These are phyloP conservation scores for Coemansia umbellata DNA, from an alignment of 192 early-diverging fungal genomes.

Conservation along the genomic window DNA sequence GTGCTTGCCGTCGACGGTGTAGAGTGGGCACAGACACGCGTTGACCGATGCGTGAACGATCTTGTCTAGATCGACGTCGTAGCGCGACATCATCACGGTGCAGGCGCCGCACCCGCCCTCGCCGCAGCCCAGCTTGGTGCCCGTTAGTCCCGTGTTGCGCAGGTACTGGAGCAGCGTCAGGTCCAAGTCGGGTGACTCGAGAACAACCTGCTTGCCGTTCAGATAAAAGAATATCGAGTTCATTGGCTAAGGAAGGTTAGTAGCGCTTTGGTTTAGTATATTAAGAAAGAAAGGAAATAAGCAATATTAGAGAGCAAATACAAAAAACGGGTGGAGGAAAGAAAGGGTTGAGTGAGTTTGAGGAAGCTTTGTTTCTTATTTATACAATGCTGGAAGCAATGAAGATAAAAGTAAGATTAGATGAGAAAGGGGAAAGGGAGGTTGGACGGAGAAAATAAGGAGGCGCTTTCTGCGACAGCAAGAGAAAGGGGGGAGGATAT, in stretches of 20 bases:
- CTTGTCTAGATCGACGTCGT: conserved; percentile 37
- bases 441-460: not conserved
- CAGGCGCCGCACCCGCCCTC: conserved; percentile 77
- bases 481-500: not conserved
- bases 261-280: not conserved
- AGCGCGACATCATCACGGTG: conserved; percentile 73
- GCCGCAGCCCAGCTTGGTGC: conserved; percentile 80
- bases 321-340: not conserved
- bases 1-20: conserved; percentile 73
- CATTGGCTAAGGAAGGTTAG: not conserved
- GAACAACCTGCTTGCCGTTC: conserved; percentile 54
- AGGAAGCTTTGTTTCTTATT: too few species aligned
- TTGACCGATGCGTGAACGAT: conserved; percentile 54
- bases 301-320: not conserved
- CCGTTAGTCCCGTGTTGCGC: conserved; percentile 60
- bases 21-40: conserved; percentile 71
- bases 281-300: not conserved
- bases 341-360: not conserved
- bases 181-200: conserved; percentile 60
- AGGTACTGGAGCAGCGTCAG: conserved; percentile 65
- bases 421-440: not conserved
- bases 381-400: too few species aligned
- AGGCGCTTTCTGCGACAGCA: not conserved
- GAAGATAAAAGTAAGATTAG: not conserved
- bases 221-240: conserved; percentile 55